Base-by-base conservation (phyloP, 2,329 filamentous ascomycete genomes). In the Neopestalotiopsis clavispora region DNA sequence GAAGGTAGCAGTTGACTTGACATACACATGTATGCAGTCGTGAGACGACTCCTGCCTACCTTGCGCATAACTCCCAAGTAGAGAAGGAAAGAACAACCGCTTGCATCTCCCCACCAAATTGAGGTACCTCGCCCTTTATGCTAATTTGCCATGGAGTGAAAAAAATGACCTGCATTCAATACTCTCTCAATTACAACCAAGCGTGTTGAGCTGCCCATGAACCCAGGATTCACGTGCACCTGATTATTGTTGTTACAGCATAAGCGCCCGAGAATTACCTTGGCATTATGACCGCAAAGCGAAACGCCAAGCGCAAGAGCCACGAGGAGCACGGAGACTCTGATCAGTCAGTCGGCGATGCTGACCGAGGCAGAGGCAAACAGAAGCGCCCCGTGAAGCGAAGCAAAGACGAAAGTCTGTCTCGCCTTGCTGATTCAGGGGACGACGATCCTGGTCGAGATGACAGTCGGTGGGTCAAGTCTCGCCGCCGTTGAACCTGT, bases 371-470 rank as follows among this genome's bases (percentile, higher is more conserved):
- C 6, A 23, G 17, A 20, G n/a, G 14, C 0, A 59, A 69, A 30
- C 17, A 73, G 73, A 68, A 73, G 28, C 38, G 9, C 1, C 7
- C 59, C 2, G 23, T 38, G 6, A 67, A 56, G n/a, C 66, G 58
- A 13, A 5, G 38, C 28, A 49, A 38, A 56, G 66, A 17, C 40
- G 52, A 62, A 28, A 67, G 65, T 17, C 34, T 77, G 34, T 73
- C 76, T 28, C 74, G 73, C 30, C 71, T 78, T 14, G 76, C 75
- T 59, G 75, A 78, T 17, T 62, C 59, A 56, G 75, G 78, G 13
- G 71, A 75, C 7, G 72, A 75, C 69, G 76, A 78, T 23, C 68
- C 71, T 23, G 74, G 76, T 38, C 72, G 75, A 60, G 74, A 72
- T 17, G 64, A 70, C 58, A 74, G 72, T 40, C 73, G 70, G 74